Evolutionary conservation across 495 filamentous ascomycete species (phyloP).

Genomic region (Annulohypoxylon stygium): DNA sequence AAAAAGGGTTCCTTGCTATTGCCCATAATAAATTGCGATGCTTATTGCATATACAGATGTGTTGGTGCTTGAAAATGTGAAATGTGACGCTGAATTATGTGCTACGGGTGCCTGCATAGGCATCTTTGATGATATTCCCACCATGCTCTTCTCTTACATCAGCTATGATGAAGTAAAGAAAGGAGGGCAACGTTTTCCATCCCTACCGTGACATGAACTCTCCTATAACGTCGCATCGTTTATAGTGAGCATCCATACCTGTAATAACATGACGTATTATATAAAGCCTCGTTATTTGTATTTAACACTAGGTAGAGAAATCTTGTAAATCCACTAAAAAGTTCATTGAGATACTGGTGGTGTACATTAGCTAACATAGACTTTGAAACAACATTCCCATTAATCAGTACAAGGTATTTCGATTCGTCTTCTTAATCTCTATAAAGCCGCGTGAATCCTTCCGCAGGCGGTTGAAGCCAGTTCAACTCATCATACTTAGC

Average conservation of each 20-base stretch:
- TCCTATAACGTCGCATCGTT: no score
- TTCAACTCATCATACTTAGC: constrained; percentile 84
- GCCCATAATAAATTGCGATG: constrained; percentile 37
- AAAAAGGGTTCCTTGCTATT: constrained; percentile 21
- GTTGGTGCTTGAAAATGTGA: constrained; percentile 6
- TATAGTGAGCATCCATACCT: no score
- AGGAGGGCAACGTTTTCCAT: no score
- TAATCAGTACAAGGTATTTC: constrained; percentile 1
- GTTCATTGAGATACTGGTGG: neutral
- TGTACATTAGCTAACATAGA: neutral
- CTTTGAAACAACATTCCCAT: neutral
- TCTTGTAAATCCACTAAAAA: neutral
- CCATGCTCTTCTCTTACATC: no score
- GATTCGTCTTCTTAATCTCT: constrained; percentile 19
- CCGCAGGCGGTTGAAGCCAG: constrained; percentile 88
- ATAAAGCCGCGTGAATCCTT: constrained; percentile 80
- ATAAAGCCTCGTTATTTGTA: no score
- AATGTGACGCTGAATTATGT: neutral
- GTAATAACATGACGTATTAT: no score
- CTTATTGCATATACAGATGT: constrained; percentile 9
- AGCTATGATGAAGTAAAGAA: no score
- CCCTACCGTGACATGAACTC: no score
- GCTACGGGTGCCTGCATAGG: neutral
- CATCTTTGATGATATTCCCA: no score
- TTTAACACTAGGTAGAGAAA: no score